These are phyloP conservation scores for Bifiguratus adelaidae DNA, from an alignment of 192 early-diverging fungal genomes.

Conservation along the genomic window DNA sequence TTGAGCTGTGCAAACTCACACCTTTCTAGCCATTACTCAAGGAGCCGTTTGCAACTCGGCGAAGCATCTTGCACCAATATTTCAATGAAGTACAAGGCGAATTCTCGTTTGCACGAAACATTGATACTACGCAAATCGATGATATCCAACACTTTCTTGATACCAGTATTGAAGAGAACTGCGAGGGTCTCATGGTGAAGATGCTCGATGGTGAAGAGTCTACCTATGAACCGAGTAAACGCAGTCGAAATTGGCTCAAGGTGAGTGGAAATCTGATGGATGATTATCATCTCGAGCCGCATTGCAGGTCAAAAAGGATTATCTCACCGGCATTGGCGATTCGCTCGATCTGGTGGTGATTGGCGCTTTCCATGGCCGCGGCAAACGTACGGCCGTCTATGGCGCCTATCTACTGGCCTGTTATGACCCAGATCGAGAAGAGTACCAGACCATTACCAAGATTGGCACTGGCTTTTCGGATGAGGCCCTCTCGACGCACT, in stretches of 20 bases:
- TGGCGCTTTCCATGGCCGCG: conserved; percentile 86
- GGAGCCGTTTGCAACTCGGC: conserved; percentile 62
- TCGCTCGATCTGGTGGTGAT: conserved; percentile 95
- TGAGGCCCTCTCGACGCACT: conserved; percentile 63
- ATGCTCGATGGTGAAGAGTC: conserved; percentile 76
- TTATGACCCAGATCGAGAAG: conserved; percentile 89
- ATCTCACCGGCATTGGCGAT: conserved; percentile 88
- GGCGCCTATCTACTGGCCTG: conserved; percentile 95
- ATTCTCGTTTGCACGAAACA: conserved; percentile 80
- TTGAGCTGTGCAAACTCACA: conserved; percentile 1
- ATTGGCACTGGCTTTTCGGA: conserved; percentile 98
- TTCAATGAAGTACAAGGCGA: conserved; percentile 78
- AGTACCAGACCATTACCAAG: conserved; percentile 97
- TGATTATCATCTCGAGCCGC: not conserved
- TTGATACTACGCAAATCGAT: conserved; percentile 75
- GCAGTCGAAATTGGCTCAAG: conserved; percentile 98
- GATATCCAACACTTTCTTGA: conserved; percentile 94
- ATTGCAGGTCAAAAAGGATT: conserved; percentile 85
- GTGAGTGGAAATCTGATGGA: conserved; percentile 17
- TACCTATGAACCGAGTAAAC: conserved; percentile 91
- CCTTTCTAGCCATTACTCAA: conserved; percentile 58
- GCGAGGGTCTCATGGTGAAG: conserved; percentile 98
- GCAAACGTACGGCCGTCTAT: conserved; percentile 94
- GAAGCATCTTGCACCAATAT: conserved; percentile 52
- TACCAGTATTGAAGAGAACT: conserved; percentile 70